Conservation (phyloP, 2,329 filamentous ascomycete species). For the Hymenoscyphus albidus region DNA sequence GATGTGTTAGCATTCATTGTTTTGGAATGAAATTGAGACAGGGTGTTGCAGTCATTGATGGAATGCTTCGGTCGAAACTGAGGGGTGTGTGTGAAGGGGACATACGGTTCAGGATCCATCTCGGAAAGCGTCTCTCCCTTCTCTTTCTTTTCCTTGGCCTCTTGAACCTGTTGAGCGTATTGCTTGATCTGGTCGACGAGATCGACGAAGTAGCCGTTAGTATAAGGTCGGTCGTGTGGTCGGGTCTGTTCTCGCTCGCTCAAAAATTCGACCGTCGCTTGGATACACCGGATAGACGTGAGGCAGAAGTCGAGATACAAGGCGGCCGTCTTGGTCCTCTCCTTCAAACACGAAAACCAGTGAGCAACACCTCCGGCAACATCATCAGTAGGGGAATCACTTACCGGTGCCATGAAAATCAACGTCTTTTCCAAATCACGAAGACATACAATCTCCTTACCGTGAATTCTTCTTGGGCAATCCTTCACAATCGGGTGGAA, state of each 20-base stretch:
- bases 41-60: background rate
- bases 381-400: constrained; percentile 56
- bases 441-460: constrained; percentile 84
- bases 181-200: constrained; percentile 88
- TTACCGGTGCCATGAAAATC: constrained; percentile 89
- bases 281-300: constrained; percentile 83
- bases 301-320: constrained; percentile 85
- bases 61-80: background rate
- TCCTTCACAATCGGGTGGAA: constrained; percentile 78
- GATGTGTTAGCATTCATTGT: constrained; percentile 26
- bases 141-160: constrained; percentile 63
- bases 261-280: constrained; percentile 81
- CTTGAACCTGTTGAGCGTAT: constrained; percentile 81
- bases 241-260: constrained; percentile 82
- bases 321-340: constrained; percentile 66
- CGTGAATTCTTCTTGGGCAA: constrained; percentile 73
- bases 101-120: constrained; percentile 58
- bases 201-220: constrained; percentile 94
- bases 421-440: constrained; percentile 93
- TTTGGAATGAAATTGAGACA: background rate
- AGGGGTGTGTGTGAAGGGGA: constrained; percentile 23
- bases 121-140: constrained; percentile 50
- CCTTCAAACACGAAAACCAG: constrained; percentile 66
- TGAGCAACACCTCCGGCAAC: constrained; percentile 64
- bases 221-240: constrained; percentile 84